phyloP scores from a whole-genome alignment of 306 rosid species.

The Fagus sylvatica region DNA sequence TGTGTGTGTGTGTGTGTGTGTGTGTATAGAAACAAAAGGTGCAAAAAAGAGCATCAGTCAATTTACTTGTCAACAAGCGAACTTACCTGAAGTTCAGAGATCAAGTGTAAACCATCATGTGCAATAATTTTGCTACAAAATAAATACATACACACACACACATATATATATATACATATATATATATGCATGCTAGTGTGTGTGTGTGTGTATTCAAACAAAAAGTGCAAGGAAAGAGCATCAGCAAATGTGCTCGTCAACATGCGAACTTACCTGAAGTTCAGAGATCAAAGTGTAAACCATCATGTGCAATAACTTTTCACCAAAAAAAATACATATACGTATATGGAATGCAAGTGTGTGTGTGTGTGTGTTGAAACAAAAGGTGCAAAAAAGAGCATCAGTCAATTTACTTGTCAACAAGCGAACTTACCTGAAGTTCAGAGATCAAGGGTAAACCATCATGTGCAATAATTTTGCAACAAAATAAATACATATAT shows the following conservation, averaged over 20 bases:
- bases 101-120: constrained; percentile 62
- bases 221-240: constrained; percentile 33
- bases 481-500: neutral
- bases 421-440: constrained; percentile 56
- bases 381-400: constrained; percentile 32
- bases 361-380: neutral
- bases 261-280: constrained; percentile 61
- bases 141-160: no score
- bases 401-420: constrained; percentile 48
- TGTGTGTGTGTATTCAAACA: neutral
- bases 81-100: constrained; percentile 69
- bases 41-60: constrained; percentile 42
- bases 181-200: neutral
- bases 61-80: constrained; percentile 47
- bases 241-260: constrained; percentile 49
- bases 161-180: neutral
- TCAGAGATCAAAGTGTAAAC: constrained; percentile 71
- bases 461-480: constrained; percentile 40
- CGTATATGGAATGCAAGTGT: neutral
- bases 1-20: neutral
- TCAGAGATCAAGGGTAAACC: constrained; percentile 70
- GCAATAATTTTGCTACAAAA: constrained; percentile 28
- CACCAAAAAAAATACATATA: constrained; percentile 3
- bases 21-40: neutral
- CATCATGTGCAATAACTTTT: constrained; percentile 42